Conservation (phyloP, 805 yeast species). For the Danielia oregonensis region DNA sequence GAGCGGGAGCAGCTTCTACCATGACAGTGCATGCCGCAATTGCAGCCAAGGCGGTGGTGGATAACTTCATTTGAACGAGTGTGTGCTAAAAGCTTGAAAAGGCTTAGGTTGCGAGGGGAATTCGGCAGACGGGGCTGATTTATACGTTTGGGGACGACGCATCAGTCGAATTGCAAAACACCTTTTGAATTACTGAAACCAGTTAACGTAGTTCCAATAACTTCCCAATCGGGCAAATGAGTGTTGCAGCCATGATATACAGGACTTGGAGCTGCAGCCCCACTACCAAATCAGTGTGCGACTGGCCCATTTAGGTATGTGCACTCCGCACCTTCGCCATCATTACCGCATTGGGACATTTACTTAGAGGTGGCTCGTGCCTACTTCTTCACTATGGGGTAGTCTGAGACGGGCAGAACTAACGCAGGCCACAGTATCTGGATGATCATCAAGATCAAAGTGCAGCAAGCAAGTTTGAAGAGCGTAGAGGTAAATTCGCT, state of each 20-base stretch:
- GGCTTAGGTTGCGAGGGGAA: too few species aligned
- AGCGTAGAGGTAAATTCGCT: too few species aligned
- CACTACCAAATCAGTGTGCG: neutral
- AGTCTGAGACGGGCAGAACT: too few species aligned
- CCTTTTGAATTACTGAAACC: constrained; percentile 3
- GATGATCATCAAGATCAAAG: too few species aligned
- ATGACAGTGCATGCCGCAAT: constrained; percentile 23
- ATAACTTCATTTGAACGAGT: constrained; percentile 25
- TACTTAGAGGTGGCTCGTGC: neutral
- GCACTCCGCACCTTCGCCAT: neutral
- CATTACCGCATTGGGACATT: neutral
- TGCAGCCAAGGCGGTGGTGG: constrained; percentile 28
- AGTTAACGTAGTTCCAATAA: neutral
- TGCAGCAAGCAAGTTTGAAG: too few species aligned
- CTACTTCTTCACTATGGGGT: neutral
- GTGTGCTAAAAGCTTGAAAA: neutral
- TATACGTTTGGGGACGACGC: too few species aligned
- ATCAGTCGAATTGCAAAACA: neutral
- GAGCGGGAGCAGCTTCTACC: constrained; percentile 35
- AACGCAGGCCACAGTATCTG: too few species aligned
- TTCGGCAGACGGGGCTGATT: too few species aligned
- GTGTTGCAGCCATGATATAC: neutral
- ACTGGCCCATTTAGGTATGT: neutral
- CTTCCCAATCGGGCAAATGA: constrained; percentile 5
- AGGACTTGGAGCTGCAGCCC: neutral